phyloP scores from a whole-genome alignment of 441 rosid species.

The Croton laevigatus region DNA sequence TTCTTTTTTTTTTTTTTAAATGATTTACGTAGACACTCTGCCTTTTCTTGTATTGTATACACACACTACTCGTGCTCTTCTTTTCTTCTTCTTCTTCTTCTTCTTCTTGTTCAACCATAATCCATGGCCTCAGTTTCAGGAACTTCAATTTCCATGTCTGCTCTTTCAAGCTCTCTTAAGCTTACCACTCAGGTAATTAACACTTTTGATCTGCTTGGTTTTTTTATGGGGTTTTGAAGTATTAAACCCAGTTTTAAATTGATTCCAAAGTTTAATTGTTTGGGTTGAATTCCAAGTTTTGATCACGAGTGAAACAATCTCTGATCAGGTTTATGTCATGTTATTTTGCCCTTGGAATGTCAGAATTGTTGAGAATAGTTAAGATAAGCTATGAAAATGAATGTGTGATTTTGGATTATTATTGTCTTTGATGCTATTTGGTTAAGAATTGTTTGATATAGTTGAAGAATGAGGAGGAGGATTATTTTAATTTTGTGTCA shows the following conservation, averaged over 20 bases:
- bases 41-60: background rate
- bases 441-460: background rate
- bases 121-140: slow-evolving; percentile 49
- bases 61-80: slow-evolving; percentile 13
- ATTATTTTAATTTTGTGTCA: background rate
- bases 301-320: background rate
- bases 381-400: background rate
- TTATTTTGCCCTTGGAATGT: background rate
- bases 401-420: background rate
- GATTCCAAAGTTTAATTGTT: background rate
- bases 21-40: background rate
- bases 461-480: background rate
- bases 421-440: background rate
- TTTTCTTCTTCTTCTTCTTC: background rate
- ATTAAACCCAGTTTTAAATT: background rate
- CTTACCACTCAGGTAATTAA: slow-evolving; percentile 24
- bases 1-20: background rate
- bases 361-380: background rate
- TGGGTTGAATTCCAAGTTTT: background rate
- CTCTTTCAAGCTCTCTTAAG: slow-evolving; percentile 21
- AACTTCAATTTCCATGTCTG: slow-evolving; percentile 31
- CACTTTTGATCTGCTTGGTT: background rate
- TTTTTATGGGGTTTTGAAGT: background rate
- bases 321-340: background rate
- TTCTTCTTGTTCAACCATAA: background rate